phyloP scores from a whole-genome alignment of 2,329 filamentous ascomycete species.

The Colletotrichum musicola region DNA sequence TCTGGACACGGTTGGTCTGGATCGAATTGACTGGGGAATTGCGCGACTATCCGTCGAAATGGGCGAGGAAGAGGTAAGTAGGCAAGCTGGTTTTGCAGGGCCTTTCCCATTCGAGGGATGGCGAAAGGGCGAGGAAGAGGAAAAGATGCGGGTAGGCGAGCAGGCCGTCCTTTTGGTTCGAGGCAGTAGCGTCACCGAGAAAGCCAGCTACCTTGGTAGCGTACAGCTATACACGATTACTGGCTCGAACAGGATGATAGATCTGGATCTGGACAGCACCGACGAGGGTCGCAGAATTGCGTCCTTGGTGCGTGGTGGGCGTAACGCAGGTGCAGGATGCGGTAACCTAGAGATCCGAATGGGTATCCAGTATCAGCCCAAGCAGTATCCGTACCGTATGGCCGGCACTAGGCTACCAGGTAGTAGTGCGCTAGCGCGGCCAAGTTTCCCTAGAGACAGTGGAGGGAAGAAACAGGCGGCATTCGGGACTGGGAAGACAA shows the following conservation, averaged over 20 bases:
- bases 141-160: background rate
- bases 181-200: conserved; percentile 18
- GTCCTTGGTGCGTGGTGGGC: conserved; percentile 8
- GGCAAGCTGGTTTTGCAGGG: conserved; percentile 5
- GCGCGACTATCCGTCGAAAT: background rate
- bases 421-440: conserved; percentile 19
- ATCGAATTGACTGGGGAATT: background rate
- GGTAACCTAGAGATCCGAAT: conserved; percentile 8
- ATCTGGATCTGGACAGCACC: conserved; percentile 23
- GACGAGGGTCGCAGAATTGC: conserved; percentile 12
- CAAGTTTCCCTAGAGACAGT: conserved; percentile 30
- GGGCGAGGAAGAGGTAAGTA: conserved; percentile 14
- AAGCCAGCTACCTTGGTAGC: background rate
- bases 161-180: background rate
- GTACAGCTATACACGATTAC: conserved; percentile 17
- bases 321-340: conserved; percentile 27
- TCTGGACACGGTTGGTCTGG: background rate
- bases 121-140: conserved; percentile 11
- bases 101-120: conserved; percentile 9
- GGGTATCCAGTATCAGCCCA: conserved; percentile 17
- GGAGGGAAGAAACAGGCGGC: conserved; percentile 1
- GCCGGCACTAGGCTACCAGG: conserved; percentile 13
- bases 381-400: conserved; percentile 31
- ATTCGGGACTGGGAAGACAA: conserved; percentile 20
- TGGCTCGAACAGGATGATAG: conserved; percentile 19